Percentiles rank a stretch among this genome's conserved stretches.
These are phyloP conservation scores for Pezicula rhizophila DNA, from an alignment of 2,329 filamentous ascomycete genomes.

Conservation along the genomic window DNA sequence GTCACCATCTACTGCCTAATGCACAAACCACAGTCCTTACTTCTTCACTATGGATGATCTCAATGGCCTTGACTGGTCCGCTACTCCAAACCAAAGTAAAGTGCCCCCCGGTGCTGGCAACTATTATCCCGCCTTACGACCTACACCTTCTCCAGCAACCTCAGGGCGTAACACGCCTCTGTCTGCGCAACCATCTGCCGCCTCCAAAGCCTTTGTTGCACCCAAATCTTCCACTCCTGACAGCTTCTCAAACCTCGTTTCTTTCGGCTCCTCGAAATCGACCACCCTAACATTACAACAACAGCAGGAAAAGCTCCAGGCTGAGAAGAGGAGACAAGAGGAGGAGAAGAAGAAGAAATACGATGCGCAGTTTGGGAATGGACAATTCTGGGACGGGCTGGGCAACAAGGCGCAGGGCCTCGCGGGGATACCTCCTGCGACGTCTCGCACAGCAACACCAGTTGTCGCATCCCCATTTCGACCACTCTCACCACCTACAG, in stretches of 20 bases:
- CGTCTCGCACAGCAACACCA: slow-evolving; percentile 42
- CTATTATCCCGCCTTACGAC: slow-evolving; percentile 45
- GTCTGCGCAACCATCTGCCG: slow-evolving; percentile 33
- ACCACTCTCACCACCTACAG: slow-evolving; percentile 25
- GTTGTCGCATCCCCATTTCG: slow-evolving; percentile 28
- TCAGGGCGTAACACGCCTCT: slow-evolving; percentile 53
- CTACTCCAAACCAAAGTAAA: slow-evolving; percentile 32
- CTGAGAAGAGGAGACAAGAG: slow-evolving; percentile 65
- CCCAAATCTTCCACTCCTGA: slow-evolving; percentile 47
- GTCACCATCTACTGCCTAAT: slow-evolving; percentile 5
- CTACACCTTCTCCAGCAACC: slow-evolving; percentile 39
- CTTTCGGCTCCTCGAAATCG: slow-evolving; percentile 49
- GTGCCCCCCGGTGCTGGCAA: slow-evolving; percentile 35
- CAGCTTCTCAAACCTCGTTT: slow-evolving; percentile 73
- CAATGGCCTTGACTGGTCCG: slow-evolving; percentile 53
- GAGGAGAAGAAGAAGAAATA: slow-evolving; percentile 65
- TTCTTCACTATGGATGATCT: slow-evolving; percentile 52
- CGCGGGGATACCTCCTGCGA: slow-evolving; percentile 37
- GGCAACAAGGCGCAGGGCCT: slow-evolving; percentile 44
- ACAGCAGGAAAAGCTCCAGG: slow-evolving; percentile 62
- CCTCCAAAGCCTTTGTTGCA: slow-evolving; percentile 28
- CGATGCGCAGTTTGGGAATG: slow-evolving; percentile 72
- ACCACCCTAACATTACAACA: slow-evolving; percentile 74
- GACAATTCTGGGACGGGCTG: slow-evolving; percentile 70
- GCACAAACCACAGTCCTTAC: slow-evolving; percentile 1